Evolutionary conservation across 805 yeast genomes (phyloP), one percentile per base, ranked within the genome.

Genomic region (Brettanomyces sp.): DNA sequence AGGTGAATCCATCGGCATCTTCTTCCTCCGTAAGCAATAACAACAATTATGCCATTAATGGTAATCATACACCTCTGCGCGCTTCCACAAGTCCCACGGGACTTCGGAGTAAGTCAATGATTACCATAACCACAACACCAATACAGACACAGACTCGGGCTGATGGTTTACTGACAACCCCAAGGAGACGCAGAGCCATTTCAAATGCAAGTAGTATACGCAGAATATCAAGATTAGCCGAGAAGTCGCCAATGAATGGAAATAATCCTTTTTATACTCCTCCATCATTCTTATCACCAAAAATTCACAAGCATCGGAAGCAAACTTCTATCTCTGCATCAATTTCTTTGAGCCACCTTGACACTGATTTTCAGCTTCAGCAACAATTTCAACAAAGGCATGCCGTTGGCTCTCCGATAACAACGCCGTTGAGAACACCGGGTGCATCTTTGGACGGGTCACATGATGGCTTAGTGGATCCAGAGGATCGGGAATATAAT

Each of bases 241-340:
- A 61, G 39, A 64, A 59, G 51, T 67, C 72, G 1, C 72, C 73
- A 11, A 54, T 58, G 14, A 52, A 54, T 41, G 69, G 69, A 5
- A 74, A 73, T 51, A 42, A 42, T 25, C 78, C 79, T 8, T 74
- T 73, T 55, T 73, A 72, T 54, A 71, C 73, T 1, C 76, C 75
- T 3, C 66, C 70, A 1, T 52, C 70, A 5, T 70, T 70, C 42
- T 45, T 70, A 40, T 67, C 76, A 13, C 77, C 79, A 7, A 65
- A 63, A 47, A 57, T 63, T 41, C 46, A 55, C 42, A 53, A 51
- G 42, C 36, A 49, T 18, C 66, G 49, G 56, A 57, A 54, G 48
- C 62, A 63, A 39, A 62, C 59, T 34, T 59, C 64, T 12, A 62
- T 63, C 41, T 45, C 65, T n/a, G 56, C 57, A 14, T 56, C 64